Conservation (phyloP, 257 asterid genomes). For the Solanum clarkiae region DNA sequence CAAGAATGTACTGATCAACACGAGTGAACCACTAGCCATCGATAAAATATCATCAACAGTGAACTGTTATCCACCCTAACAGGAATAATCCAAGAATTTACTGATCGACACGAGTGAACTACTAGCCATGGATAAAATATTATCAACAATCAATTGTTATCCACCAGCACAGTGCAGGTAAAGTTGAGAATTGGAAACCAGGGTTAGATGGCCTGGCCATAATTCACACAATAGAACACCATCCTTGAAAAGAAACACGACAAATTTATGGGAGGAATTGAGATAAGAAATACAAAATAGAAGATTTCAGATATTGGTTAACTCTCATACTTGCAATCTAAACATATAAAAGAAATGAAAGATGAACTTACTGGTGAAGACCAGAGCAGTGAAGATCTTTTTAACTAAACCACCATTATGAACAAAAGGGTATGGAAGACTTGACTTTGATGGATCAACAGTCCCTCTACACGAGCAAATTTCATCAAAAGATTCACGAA, state of each 20-base stretch:
- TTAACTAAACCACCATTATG: slow-evolving; percentile 27
- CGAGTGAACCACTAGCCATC: background rate
- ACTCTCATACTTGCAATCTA: background rate
- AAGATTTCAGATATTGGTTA: background rate
- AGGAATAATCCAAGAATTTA: background rate
- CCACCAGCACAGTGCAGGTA: background rate
- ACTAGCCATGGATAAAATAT: background rate
- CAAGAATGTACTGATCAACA: background rate
- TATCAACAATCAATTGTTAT: background rate
- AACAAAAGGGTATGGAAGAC: slow-evolving; percentile 45
- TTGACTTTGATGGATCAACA: slow-evolving; percentile 19
- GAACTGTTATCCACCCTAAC: background rate
- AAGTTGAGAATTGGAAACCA: background rate
- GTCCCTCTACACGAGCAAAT: slow-evolving; percentile 29
- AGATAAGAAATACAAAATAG: background rate
- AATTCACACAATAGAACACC: background rate
- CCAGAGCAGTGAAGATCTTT: slow-evolving; percentile 62
- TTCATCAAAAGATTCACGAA: slow-evolving; percentile 40
- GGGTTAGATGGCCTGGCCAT: background rate
- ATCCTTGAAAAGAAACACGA: background rate
- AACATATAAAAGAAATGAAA: background rate
- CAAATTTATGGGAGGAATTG: background rate
- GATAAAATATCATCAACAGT: background rate
- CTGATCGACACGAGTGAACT: background rate
- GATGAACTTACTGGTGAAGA: slow-evolving; percentile 61